Base-by-base conservation (phyloP, 345 rosid species). In the Populus deltoides region DNA sequence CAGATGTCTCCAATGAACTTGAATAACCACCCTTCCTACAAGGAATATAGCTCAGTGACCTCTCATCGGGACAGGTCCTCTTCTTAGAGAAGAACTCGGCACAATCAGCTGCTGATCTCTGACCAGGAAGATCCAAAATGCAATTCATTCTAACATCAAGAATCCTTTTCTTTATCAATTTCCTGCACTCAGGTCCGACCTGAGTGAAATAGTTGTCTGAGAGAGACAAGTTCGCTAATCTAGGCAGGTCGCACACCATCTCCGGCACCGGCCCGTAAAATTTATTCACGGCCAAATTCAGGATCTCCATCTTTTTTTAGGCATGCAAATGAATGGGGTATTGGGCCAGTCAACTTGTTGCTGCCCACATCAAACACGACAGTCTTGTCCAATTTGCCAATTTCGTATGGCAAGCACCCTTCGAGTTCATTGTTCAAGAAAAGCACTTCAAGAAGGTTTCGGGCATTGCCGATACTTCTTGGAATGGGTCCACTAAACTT, bases 401-500 rank as follows among this genome's bases (percentile, higher is more conserved):
- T 86, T 79, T 90, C 89, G 47, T 83, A 84, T 0, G 94, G 92
- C 41, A 90, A 79, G 69, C 94, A 90, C 0, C 92, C 94, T 1
- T 81, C 38, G 7, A 90, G 83, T 0, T 22, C 4, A 82, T 89
- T 90, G 73, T 86, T 82, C 66, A 86, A 61, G 84, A 90, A 87
- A 71, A 90, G 90, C 6, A 88, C 85, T 73, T 90, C 92, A 5
- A 81, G 81, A 13, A 87, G 76, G 53, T 75, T 43, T 4, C 27
- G 59, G 29, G 89, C 86, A 12, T 36, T 47, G 24, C 92, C 94
- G 66, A 90, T 87, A 84, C 88, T 86, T 0, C 63, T 29, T 3
- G 94, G 94, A 29, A 90, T 88, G 1, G 41, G 69, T 22, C 94
- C 94, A 0, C 78, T 57, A 84, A 90, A 81, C 8, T 69, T 51